These are phyloP conservation scores for Apophysomyces ossiformis DNA, from an alignment of 371 early-diverging fungal species.

Conservation along the genomic window DNA sequence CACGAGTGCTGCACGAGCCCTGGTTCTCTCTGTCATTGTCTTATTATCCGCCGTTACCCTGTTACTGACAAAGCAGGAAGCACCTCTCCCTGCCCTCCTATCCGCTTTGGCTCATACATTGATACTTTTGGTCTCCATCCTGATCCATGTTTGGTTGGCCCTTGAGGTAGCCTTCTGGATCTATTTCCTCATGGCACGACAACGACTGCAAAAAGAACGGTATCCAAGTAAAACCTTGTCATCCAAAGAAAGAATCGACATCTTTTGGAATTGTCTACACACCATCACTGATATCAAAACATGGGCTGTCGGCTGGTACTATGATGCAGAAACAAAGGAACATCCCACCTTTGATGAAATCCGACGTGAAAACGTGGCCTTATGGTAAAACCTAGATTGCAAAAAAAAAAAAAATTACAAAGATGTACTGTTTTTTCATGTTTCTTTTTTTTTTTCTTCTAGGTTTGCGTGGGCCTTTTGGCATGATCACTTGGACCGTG, in stretches of 20 bases:
- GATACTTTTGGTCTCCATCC: constrained; percentile 24
- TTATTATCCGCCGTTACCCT: constrained; percentile 9
- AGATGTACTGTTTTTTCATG: not conserved
- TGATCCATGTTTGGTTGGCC: constrained; percentile 41
- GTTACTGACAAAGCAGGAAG: not conserved
- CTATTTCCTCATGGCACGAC: constrained; percentile 35
- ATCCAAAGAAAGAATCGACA: constrained; percentile 30
- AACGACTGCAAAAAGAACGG: constrained; percentile 33
- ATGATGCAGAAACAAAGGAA: constrained; percentile 34
- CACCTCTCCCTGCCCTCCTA: not conserved
- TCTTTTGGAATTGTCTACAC: constrained; percentile 52
- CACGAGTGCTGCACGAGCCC: constrained; percentile 11
- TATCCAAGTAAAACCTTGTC: constrained; percentile 22
- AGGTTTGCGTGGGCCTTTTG: constrained; percentile 67
- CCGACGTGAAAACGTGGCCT: constrained; percentile 49
- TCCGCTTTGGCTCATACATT: constrained; percentile 2
- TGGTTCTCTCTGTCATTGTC: constrained; percentile 10
- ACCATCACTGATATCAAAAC: constrained; percentile 37
- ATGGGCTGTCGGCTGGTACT: constrained; percentile 63
- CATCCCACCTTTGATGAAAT: constrained; percentile 51
- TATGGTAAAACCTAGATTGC: constrained; percentile 38
- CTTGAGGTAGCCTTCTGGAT: constrained; percentile 50
- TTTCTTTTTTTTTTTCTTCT: constrained; percentile 8
- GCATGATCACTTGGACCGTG: constrained; percentile 47
- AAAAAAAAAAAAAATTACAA: not conserved